Percentiles rank a stretch among this genome's conserved stretches.
phyloP scores from a whole-genome alignment of 2,329 filamentous ascomycete species.

The Botryotinia convoluta region DNA sequence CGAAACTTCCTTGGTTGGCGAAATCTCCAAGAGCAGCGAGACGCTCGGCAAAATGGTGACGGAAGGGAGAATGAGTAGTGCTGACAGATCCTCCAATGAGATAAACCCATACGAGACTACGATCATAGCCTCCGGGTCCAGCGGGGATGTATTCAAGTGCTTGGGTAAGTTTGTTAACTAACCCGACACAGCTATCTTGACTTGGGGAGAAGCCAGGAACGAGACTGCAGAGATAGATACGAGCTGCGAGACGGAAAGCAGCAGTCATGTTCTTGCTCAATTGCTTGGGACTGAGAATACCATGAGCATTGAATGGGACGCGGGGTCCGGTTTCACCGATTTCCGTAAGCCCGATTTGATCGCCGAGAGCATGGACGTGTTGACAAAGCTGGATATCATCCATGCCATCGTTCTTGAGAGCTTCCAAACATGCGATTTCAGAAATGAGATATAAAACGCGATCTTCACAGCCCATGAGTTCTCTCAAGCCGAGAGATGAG shows the following conservation, averaged over 20 bases:
- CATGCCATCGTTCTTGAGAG: slow-evolving; percentile 77
- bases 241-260: slow-evolving; percentile 86
- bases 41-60: slow-evolving; percentile 73
- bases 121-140: slow-evolving; percentile 80
- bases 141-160: slow-evolving; percentile 79
- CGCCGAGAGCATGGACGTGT: slow-evolving; percentile 83
- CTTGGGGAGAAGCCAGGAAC: slow-evolving; percentile 82
- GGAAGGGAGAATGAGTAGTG: slow-evolving; percentile 69
- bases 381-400: slow-evolving; percentile 83
- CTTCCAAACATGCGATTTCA: slow-evolving; percentile 93
- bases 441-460: slow-evolving; percentile 97
- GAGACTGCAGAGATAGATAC: slow-evolving; percentile 95
- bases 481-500: slow-evolving; percentile 69
- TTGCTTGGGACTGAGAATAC: slow-evolving; percentile 76
- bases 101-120: slow-evolving; percentile 89
- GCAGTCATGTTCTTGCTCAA: slow-evolving; percentile 85
- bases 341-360: slow-evolving; percentile 83
- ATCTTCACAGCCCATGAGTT: slow-evolving; percentile 97
- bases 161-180: slow-evolving; percentile 74
- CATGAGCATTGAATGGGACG: slow-evolving; percentile 64
- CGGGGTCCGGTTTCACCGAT: slow-evolving; percentile 54
- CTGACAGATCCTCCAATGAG: slow-evolving; percentile 82
- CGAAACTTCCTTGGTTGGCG: slow-evolving; percentile 80
- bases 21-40: slow-evolving; percentile 71
- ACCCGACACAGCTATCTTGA: slow-evolving; percentile 69